Base-by-base conservation (phyloP, 257 asterid species). In the Jasminum sambac region DNA sequence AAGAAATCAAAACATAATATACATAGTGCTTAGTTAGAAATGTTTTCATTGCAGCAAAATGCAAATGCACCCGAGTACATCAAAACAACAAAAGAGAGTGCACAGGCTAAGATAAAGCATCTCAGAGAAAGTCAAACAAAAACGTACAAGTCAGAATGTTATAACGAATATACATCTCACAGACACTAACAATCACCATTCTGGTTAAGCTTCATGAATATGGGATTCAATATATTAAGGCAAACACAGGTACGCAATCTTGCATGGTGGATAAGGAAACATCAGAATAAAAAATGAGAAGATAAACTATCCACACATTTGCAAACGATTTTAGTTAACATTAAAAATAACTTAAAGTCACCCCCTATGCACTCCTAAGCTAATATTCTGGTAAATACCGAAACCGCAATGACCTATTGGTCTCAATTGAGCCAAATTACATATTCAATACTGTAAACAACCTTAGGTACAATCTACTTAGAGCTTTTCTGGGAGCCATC, bases 131-230 rank as follows among this genome's bases (percentile, higher is more conserved):
- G n/a, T 43, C 42, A 23, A 19, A 60, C 24, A 11, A 59, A 14
- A 23, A 34, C 12, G 21, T 30, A 48, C 41, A 12, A 58, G 46
- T 2, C 10, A 24, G 26, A 26, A 11, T 43, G 21, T 13, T 11
- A 17, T 66, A n/a, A n/a, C 23, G 60, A 48, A 26, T 64, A 67
- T 63, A 39, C 67, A 66, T 21, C 41, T 72, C 48, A 68, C 46
- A 64, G 71, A 64, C 63, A 26, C 1, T 41, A 64, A 59, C 64
- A 65, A 21, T 16, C 19, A 64, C 69, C 46, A 60, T 17, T 46
- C 63, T 25, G 63, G 63, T 42, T 46, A 68, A 72, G 64, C 63
- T 66, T 63, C 65, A 34, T 5, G 66, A 26, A 64, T 46, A 25
- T 13, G 63, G 13, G 61, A 52, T 52, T 52, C 60, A 8, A 52